Evolutionary conservation across 2,329 filamentous ascomycete species (phyloP), one percentile per base, ranked within the genome.

Genomic region (Penicillium crustosum): DNA sequence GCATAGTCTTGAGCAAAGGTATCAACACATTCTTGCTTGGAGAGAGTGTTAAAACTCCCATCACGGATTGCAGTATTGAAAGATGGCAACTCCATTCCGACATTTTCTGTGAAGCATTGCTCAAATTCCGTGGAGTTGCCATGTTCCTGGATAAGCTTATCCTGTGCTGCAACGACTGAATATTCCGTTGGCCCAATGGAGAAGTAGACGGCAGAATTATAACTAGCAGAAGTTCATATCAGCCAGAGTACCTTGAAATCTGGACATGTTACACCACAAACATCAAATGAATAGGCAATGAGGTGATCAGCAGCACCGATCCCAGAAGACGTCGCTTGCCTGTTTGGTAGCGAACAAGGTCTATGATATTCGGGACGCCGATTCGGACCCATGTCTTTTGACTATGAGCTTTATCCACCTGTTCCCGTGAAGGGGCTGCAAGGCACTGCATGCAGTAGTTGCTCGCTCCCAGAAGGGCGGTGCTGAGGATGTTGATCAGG

Each of bases 301-400:
- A 49, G 7, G 45, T 35, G 13, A 35, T 36, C 19, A 49, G 15
- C 21, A 49, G 13, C 3, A 49, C 25, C 7, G 15, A 36, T 36
- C 45, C 45, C 19, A 49, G 29, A 36, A 35, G 2, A 8, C 45
- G 45, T 21, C 21, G 45, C 31, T n/a, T 49, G 45, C 45, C 45
- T 21, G 45, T 49, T 49, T 49, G 45, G 12, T 49, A 49, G 33
- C 70, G 67, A 4, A 75, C 43, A 1, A 73, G 45, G 3, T 67
- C 49, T 23, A 50, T 54, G 41, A 49, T 49, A 23, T 49, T 49
- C 13, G 45, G 45, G 9, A 49, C 21, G 3, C 48, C n/a, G 19
- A 61, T 51, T 21, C 38, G 23, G 42, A 51, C 12, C 49, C 49
- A 51, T 41, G 36, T 51, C 19, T n/a, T 51, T 38, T 41, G 49